Conservation (phyloP, 2,329 filamentous ascomycete species). For the Phoma sp. region DNA sequence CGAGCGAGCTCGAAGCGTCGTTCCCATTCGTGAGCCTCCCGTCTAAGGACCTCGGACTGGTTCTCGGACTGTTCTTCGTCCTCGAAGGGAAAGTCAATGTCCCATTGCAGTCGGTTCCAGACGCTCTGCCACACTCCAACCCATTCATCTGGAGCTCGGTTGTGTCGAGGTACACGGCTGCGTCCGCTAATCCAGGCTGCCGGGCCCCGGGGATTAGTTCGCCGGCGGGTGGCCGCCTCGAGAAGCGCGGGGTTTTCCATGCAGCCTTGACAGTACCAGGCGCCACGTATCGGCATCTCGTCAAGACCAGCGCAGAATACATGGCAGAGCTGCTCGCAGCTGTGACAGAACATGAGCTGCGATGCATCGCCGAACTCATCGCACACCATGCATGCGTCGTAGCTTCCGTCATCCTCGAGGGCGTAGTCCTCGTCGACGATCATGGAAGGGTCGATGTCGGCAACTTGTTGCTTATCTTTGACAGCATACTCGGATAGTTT, state of each 20-base stretch:
- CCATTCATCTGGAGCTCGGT: conserved; percentile 57
- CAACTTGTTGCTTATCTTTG: conserved; percentile 85
- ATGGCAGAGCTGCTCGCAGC: conserved; percentile 88
- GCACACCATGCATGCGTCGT: conserved; percentile 82
- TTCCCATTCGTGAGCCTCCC: conserved; percentile 76
- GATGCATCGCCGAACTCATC: conserved; percentile 81
- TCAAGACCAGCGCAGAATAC: conserved; percentile 89
- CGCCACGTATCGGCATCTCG: conserved; percentile 69
- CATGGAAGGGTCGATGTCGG: conserved; percentile 84
- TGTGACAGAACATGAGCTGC: conserved; percentile 86
- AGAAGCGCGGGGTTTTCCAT: conserved; percentile 48
- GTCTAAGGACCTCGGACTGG: conserved; percentile 61
- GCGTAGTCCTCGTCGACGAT: conserved; percentile 74
- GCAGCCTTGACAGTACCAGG: conserved; percentile 94
- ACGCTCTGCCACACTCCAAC: conserved; percentile 87
- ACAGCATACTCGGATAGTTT: conserved; percentile 68
- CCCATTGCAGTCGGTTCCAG: conserved; percentile 77
- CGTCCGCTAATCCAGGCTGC: conserved; percentile 41
- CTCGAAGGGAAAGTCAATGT: conserved; percentile 85
- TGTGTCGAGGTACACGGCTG: conserved; percentile 39
- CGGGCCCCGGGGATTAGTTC: conserved; percentile 34
- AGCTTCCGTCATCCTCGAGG: conserved; percentile 50
- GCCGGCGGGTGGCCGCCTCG: conserved; percentile 44
- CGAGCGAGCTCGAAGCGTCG: conserved; percentile 82
- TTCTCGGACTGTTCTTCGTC: conserved; percentile 65